Evolutionary conservation across 805 yeast species (phyloP), one percentile per base, ranked within the genome.

Genomic region (Isabelozyma heimii): DNA sequence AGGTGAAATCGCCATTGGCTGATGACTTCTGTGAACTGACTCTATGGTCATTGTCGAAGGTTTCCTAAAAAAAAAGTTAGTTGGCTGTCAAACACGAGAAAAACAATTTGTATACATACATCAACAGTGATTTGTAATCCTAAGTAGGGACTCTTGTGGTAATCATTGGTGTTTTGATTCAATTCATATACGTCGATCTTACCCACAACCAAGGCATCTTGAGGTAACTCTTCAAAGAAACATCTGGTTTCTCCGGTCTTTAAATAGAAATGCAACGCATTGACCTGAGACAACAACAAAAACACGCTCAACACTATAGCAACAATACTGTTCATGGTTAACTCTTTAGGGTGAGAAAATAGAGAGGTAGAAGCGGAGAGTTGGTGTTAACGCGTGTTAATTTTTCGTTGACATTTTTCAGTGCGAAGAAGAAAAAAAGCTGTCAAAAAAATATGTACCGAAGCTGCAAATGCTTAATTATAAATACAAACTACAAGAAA

Each of bases 161-260:
- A 83, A 39, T 76, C 77, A 41, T 69, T 59, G 7, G 77, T 66
- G 33, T 70, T 65, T 15, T 76, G 75, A 56, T 80, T 76, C 51
- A 69, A 76, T 58, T 87, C 91, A 63, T 78, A 79, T 3, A 89
- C 87, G 55, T 86, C 86, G 56, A 88, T 82, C 60, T 60, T 73
- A 47, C 92, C 96, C 49, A 87, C 87, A 17, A 91, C 86, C 49
- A 92, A 77, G n/a, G 95, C 82, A 56, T 84, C 87, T 54, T 78
- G 75, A 14, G 89, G 83, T 51, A 92, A 74, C 52, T 87, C 95
- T 62, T 91, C 94, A 60, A 72, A 86, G 66, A 92, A 92, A 69
- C 98, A 94, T 57, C 83, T 82, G 41, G 83, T 78, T 55, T 87
- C 87, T 30, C 85, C 91, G 1, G 91, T 85, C 10, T 81, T 81